Evolutionary conservation across 2,329 filamentous ascomycete species (phyloP).

Genomic region (Rhynchosporium graminicola): DNA sequence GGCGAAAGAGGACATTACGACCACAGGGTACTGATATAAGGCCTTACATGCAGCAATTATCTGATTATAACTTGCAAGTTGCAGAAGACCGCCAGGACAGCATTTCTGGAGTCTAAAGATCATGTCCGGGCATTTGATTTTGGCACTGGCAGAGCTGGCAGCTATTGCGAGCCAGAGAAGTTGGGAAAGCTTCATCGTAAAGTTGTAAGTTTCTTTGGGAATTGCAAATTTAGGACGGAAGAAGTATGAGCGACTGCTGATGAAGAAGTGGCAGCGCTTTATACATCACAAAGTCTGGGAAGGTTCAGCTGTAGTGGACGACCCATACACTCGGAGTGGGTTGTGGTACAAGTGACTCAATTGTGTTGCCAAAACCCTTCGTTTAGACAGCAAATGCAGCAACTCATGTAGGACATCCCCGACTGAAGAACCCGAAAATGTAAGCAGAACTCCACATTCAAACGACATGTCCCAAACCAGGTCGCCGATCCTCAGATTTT

Average conservation of each 20-base stretch:
- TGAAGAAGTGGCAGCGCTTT: neutral
- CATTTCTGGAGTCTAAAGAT: neutral
- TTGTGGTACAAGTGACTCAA: neutral
- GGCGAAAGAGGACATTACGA: neutral
- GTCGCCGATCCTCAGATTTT: no score
- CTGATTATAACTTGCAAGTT: neutral
- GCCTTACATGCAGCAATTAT: conserved; percentile 1
- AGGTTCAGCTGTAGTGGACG: neutral
- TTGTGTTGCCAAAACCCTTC: neutral
- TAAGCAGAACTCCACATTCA: neutral
- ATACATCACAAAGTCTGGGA: neutral
- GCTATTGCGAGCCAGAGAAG: neutral
- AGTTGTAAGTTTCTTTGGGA: neutral
- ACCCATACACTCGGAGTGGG: neutral
- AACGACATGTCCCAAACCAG: no score
- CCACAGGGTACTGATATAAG: neutral
- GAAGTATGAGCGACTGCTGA: no score
- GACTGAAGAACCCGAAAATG: neutral
- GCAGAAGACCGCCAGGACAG: conserved; percentile 9
- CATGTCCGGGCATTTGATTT: conserved; percentile 1
- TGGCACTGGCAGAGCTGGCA: neutral
- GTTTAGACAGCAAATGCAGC: neutral
- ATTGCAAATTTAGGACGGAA: no score
- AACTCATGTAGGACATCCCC: neutral
- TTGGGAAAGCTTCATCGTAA: neutral